phyloP scores from a whole-genome alignment of 1,284 basidiomycete species.

The Ganoderma lingzhi region DNA sequence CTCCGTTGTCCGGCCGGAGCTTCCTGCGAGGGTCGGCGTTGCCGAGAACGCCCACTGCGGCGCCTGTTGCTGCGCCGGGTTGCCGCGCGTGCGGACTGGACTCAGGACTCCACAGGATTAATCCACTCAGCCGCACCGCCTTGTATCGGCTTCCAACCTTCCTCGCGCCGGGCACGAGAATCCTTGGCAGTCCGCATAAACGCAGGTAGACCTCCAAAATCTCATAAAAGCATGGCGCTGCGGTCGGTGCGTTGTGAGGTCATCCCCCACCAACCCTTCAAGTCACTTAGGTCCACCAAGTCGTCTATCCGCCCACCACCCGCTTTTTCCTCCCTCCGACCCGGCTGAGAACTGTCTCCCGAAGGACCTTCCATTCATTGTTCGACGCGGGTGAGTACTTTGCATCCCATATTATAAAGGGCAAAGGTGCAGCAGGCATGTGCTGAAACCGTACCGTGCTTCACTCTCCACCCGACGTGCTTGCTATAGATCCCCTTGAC shows the following conservation, averaged over 20 bases:
- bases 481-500: not conserved
- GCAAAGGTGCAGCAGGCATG: not conserved
- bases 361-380: not conserved
- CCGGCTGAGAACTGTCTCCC: not conserved
- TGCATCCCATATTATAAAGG: not conserved
- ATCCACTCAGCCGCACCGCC: not conserved
- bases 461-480: not conserved
- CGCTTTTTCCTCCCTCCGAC: not conserved
- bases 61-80: not conserved
- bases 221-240: slow-evolving; percentile 2
- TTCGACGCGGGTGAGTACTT: not conserved
- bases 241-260: not conserved
- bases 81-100: not conserved
- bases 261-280: not conserved
- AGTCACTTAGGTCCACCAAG: not conserved
- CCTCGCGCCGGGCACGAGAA: not conserved
- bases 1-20: slow-evolving; percentile 27
- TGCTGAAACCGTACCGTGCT: not conserved
- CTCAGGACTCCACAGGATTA: not conserved
- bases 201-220: not conserved
- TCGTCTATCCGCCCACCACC: not conserved
- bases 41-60: not conserved
- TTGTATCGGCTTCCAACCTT: not conserved
- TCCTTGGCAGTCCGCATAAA: not conserved
- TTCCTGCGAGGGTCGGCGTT: not conserved